Evolutionary conservation across 1,284 basidiomycete species (phyloP), one percentile per base, ranked within the genome.

Genomic region (Ustilago trichophora): DNA sequence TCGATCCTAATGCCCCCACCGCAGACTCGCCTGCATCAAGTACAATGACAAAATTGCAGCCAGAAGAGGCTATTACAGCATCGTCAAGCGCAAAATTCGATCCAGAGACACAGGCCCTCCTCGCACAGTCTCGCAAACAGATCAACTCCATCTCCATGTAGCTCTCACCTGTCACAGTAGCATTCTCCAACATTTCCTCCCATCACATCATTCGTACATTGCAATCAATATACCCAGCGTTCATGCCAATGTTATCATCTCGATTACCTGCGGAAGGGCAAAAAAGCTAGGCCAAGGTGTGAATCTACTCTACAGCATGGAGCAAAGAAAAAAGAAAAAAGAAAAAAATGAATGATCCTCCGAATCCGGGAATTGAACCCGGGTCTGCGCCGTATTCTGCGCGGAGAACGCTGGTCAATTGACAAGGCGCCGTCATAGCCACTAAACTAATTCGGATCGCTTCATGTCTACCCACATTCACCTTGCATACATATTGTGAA

Each of bases 381-480:
- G 67, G 67, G 67, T 70, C 67, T 65, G 67, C 67, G 67, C 67
- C 67, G 67, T 32, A 40, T 40, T 37, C n/a, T 45, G 46, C 58
- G 50, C 58, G 50, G 49, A 57, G 53, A 57, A 56, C 13, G 15
- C 18, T 21, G 50, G 33, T 38, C 40, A 52, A 24, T 42, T 71
- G 68, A 71, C 68, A 71, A 71, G 68, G 68, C 62, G 68, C 68
- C 68, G 68, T 71, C 68, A 71, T 71, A 71, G 63, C 68, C 68
- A 71, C 68, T 71, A 71, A 71, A 71, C 68, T 71, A 71, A 71
- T 70, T 70, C 67, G 67, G 67, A 70, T 38, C 31, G 37, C 25
- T 47, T 47, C 34, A 33, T 36, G 34, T 25, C 1, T 5, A 8
- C 0, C 0, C 12, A 6, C 0, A 0, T 2, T n/a, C 0, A 0